A percentile compares a stretch with the other conserved stretches of the same genome.
Conservation (phyloP, 1,284 basidiomycete species). For the Chalciporus sp. region DNA sequence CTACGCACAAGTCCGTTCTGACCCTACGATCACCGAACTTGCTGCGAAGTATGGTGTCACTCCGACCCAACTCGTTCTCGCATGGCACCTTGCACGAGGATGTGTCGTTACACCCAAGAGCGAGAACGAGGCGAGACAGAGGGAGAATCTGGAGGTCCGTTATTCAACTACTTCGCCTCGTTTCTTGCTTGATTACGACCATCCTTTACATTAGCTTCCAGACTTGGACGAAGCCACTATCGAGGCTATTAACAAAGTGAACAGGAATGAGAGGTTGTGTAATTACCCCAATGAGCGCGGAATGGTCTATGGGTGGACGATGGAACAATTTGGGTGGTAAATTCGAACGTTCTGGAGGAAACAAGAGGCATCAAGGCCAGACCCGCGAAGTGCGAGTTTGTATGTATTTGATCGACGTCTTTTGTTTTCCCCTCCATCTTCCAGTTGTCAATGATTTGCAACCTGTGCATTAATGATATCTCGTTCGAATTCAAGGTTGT, state of each 20-base stretch:
- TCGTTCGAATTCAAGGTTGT: too few relatives aligned
- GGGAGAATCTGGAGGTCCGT: slow-evolving; percentile 47
- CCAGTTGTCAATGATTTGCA: too few relatives aligned
- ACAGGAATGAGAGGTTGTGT: slow-evolving; percentile 12
- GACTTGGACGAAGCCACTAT: neutral
- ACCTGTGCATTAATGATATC: too few relatives aligned
- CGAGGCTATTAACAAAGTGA: slow-evolving; percentile 1
- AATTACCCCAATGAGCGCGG: slow-evolving; percentile 5
- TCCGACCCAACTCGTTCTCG: slow-evolving; percentile 54
- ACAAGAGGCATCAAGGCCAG: too few relatives aligned
- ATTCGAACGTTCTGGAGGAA: neutral
- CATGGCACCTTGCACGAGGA: slow-evolving; percentile 51
- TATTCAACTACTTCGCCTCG: too few relatives aligned
- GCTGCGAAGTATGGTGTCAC: slow-evolving; percentile 48
- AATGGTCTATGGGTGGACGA: slow-evolving; percentile 13
- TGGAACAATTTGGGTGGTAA: slow-evolving; percentile 12
- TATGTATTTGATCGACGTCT: neutral
- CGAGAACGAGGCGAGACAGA: slow-evolving; percentile 48
- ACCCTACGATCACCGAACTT: slow-evolving; percentile 40
- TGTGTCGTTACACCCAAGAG: slow-evolving; percentile 52
- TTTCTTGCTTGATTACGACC: too few relatives aligned
- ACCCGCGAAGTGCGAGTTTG: neutral
- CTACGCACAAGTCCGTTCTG: neutral
- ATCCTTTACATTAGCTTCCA: neutral
- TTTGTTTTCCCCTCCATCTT: too few relatives aligned